A percentile compares a stretch with the other conserved stretches of the same genome.
These are phyloP conservation scores for Rhizoctonia solani DNA, from an alignment of 1,284 basidiomycete species.

Conservation along the genomic window DNA sequence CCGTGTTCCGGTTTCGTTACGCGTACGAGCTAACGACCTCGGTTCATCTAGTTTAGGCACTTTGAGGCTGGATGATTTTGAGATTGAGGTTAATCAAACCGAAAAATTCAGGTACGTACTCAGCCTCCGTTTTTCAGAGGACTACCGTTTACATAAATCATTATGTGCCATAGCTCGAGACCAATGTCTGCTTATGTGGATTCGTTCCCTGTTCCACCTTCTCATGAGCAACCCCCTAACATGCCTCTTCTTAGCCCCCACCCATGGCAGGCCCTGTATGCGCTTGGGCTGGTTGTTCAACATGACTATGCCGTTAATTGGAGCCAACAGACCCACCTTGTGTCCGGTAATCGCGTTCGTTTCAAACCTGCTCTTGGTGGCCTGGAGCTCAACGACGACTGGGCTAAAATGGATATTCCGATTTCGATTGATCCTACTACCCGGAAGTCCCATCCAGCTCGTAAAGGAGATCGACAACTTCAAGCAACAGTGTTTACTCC, in stretches of 20 bases:
- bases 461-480: conserved; percentile 22
- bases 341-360: conserved; percentile 36
- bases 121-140: neutral
- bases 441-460: conserved; percentile 21
- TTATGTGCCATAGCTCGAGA: conserved; percentile 37
- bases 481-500: conserved; percentile 18
- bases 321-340: conserved; percentile 36
- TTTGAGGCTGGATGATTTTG: conserved; percentile 59
- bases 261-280: conserved; percentile 57
- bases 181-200: conserved; percentile 31
- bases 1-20: conserved; percentile 58
- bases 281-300: conserved; percentile 53
- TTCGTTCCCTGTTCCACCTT: conserved; percentile 58
- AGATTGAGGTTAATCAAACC: conserved; percentile 59
- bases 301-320: conserved; percentile 34
- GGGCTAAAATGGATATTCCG: conserved; percentile 63
- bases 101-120: conserved; percentile 64
- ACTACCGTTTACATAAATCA: no score
- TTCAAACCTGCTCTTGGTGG: conserved; percentile 38
- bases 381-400: conserved; percentile 46
- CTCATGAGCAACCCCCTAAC: conserved; percentile 62
- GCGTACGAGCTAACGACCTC: conserved; percentile 54
- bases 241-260: conserved; percentile 59
- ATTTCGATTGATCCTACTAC: conserved; percentile 53
- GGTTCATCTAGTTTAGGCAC: conserved; percentile 17